Evolutionary conservation across 108 stramenopile genomes (phyloP).

Genomic region (Skeletonema grethae): DNA sequence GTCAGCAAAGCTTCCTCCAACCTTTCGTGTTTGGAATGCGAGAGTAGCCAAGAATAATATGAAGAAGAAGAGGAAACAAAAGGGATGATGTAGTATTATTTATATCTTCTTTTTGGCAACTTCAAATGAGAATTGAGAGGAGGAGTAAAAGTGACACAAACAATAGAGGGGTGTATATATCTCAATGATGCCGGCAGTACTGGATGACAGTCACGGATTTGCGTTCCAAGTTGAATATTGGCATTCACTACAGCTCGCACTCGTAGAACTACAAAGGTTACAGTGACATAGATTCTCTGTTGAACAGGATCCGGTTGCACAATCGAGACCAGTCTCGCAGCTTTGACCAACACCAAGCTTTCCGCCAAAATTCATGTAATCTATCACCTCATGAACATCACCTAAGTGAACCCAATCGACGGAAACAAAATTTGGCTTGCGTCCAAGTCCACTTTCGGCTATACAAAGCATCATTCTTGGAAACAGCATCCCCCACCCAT

Average conservation of each 20-base stretch:
- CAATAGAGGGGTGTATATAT: no score
- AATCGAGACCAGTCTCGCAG: conserved; percentile 15
- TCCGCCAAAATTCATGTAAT: conserved; percentile 40
- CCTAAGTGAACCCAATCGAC: conserved; percentile 23
- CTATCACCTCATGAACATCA: conserved; percentile 4
- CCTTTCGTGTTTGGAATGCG: conserved; percentile 41
- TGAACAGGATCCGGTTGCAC: conserved; percentile 23
- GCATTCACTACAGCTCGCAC: no score
- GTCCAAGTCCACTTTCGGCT: conserved; percentile 6
- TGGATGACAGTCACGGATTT: no score
- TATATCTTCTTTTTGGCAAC: neutral
- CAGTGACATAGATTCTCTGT: conserved; percentile 24
- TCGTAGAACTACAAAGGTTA: neutral
- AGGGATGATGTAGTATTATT: neutral
- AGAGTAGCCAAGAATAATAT: conserved; percentile 50
- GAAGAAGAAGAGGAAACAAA: conserved; percentile 27
- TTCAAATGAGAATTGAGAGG: neutral
- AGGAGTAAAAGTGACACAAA: neutral
- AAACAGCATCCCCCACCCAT: conserved; percentile 33
- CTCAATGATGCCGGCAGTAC: no score
- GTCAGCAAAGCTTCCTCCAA: conserved; percentile 26
- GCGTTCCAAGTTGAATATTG: no score
- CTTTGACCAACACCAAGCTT: conserved; percentile 14
- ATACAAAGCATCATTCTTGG: conserved; percentile 25
- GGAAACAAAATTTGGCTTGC: conserved; percentile 36